Evolutionary conservation across 2,329 filamentous ascomycete species (phyloP).

Genomic region (Stachybotrys chlorohalonatus): DNA sequence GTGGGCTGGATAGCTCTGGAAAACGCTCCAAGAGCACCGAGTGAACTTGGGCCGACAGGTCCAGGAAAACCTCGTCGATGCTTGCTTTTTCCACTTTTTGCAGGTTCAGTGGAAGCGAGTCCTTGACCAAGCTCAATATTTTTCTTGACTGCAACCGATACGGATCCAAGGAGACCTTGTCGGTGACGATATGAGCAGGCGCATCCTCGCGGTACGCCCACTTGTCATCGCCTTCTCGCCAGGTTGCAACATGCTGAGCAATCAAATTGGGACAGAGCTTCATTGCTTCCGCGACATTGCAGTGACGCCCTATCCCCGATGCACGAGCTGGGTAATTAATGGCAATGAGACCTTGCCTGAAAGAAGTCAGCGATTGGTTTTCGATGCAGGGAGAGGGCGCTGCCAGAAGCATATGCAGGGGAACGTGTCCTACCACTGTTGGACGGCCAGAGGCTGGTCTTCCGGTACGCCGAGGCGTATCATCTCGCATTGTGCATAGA

Average conservation of each 20-base stretch:
- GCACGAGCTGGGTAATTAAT: slow-evolving; percentile 88
- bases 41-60: slow-evolving; percentile 80
- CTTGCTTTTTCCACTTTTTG: slow-evolving; percentile 86
- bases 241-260: slow-evolving; percentile 88
- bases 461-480: slow-evolving; percentile 68
- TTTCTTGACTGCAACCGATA: slow-evolving; percentile 78
- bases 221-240: slow-evolving; percentile 80
- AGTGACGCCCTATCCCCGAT: slow-evolving; percentile 71
- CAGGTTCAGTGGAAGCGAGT: slow-evolving; percentile 52
- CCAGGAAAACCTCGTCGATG: slow-evolving; percentile 92
- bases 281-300: slow-evolving; percentile 70
- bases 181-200: slow-evolving; percentile 67
- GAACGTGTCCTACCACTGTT: slow-evolving; percentile 61
- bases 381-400: slow-evolving; percentile 6
- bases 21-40: slow-evolving; percentile 65
- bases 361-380: background rate
- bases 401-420: background rate
- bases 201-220: slow-evolving; percentile 89
- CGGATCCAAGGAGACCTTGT: slow-evolving; percentile 91
- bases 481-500: slow-evolving; percentile 96
- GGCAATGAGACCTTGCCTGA: slow-evolving; percentile 82
- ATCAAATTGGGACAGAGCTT: slow-evolving; percentile 80
- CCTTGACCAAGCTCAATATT: slow-evolving; percentile 74
- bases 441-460: slow-evolving; percentile 78
- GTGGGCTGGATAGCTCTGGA: slow-evolving; percentile 54